These are phyloP conservation scores for Cyclotella choctawhatcheeana DNA, from an alignment of 108 stramenopile species.

Conservation along the genomic window DNA sequence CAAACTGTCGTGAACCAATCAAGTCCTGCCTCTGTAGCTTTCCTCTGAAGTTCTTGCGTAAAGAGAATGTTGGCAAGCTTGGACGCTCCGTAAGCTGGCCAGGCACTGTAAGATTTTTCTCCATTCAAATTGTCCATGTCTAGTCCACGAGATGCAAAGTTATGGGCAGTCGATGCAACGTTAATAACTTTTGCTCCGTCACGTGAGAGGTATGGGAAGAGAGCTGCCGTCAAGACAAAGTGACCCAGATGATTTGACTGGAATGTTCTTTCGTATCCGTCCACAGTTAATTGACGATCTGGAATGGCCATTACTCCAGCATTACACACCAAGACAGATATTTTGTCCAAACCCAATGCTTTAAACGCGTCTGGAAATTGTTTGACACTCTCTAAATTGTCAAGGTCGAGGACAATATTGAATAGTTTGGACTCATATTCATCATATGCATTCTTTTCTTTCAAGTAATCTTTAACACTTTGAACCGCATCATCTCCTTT, in stretches of 20 bases:
- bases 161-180: constrained; percentile 69
- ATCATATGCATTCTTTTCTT: constrained; percentile 25
- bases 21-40: constrained; percentile 51
- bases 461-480: constrained; percentile 54
- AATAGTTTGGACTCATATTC: constrained; percentile 43
- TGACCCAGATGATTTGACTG: constrained; percentile 90
- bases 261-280: constrained; percentile 85
- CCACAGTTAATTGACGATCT: constrained; percentile 63
- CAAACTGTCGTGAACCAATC: constrained; percentile 56
- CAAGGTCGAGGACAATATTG: constrained; percentile 61
- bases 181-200: constrained; percentile 67
- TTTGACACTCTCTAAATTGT: constrained; percentile 66
- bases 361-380: constrained; percentile 60
- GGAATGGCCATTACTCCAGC: constrained; percentile 93
- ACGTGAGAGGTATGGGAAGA: constrained; percentile 58
- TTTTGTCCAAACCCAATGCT: constrained; percentile 32
- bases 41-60: constrained; percentile 75
- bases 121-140: constrained; percentile 73
- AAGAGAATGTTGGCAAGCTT: constrained; percentile 87
- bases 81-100: constrained; percentile 71
- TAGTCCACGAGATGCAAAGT: constrained; percentile 54
- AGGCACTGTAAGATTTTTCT: constrained; percentile 65
- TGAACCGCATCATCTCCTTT: constrained; percentile 69
- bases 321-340: constrained; percentile 86
- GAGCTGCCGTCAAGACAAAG: constrained; percentile 72